These are phyloP conservation scores for Talaromyces proteolyticus DNA, from an alignment of 495 filamentous ascomycete genomes.

Conservation along the genomic window DNA sequence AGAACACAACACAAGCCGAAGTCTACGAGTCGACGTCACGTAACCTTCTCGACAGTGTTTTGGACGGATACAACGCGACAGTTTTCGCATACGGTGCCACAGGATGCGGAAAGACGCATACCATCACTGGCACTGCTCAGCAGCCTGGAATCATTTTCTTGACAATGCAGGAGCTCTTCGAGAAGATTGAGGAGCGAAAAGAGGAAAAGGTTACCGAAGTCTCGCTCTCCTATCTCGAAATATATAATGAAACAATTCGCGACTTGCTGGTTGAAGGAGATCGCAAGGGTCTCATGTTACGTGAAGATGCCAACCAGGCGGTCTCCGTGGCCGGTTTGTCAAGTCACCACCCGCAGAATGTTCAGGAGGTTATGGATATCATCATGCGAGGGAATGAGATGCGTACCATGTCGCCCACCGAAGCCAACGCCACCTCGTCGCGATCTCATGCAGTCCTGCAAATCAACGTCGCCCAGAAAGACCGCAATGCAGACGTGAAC, in stretches of 20 bases:
- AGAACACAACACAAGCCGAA: conserved; percentile 86
- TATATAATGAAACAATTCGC: conserved; percentile 98
- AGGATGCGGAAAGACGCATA: conserved; percentile 97
- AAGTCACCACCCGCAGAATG: conserved; percentile 81
- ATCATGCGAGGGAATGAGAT: conserved; percentile 92
- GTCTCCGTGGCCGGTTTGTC: conserved; percentile 91
- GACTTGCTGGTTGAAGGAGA: conserved; percentile 85
- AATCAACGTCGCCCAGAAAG: conserved; percentile 92
- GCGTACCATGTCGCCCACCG: conserved; percentile 93
- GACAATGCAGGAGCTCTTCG: conserved; percentile 97
- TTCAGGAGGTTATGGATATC: conserved; percentile 98
- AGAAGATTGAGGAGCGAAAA: conserved; percentile 80
- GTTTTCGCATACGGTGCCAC: conserved; percentile 99
- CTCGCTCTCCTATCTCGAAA: conserved; percentile 93
- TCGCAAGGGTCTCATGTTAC: conserved; percentile 87
- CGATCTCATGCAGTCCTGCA: conserved; percentile 98
- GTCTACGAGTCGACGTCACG: conserved; percentile 95
- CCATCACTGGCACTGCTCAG: conserved; percentile 90
- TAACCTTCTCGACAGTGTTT: conserved; percentile 82
- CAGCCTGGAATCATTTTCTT: conserved; percentile 97
- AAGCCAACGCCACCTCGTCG: conserved; percentile 96
- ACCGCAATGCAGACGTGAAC: conserved; percentile 86
- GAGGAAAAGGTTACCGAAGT: conserved; percentile 85
- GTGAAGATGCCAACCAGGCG: conserved; percentile 89
- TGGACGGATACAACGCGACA: conserved; percentile 97